Conservation (phyloP, 2,329 filamentous ascomycete genomes). For the Colletotrichum sublineola region DNA sequence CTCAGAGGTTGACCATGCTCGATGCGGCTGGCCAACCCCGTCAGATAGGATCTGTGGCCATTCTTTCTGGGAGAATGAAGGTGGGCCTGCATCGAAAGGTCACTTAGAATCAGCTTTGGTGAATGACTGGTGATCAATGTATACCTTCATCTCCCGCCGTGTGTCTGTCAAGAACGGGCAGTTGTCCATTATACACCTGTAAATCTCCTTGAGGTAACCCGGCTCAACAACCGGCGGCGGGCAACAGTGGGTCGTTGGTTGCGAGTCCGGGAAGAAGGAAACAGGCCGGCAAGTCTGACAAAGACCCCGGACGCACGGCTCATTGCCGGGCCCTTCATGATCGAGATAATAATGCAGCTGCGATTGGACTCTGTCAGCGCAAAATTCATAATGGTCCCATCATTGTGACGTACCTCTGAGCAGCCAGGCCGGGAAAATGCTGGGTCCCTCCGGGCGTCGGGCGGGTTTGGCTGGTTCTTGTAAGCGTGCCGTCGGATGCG, state of each 20-base stretch:
- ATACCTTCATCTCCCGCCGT: slow-evolving; percentile 39
- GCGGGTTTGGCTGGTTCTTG: slow-evolving; percentile 26
- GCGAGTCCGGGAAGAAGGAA: slow-evolving; percentile 35
- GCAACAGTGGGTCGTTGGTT: slow-evolving; percentile 38
- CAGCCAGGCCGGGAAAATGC: slow-evolving; percentile 36
- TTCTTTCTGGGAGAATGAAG: slow-evolving; percentile 38
- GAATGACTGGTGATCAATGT: neutral
- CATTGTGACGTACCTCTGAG: slow-evolving; percentile 31
- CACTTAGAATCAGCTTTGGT: neutral
- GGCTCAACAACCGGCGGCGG: slow-evolving; percentile 32
- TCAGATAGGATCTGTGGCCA: slow-evolving; percentile 36
- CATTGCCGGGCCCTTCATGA: slow-evolving; percentile 34
- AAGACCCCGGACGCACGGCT: slow-evolving; percentile 40
- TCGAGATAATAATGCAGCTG: slow-evolving; percentile 42
- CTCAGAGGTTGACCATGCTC: slow-evolving; percentile 32
- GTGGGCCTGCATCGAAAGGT: slow-evolving; percentile 24
- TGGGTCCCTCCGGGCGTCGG: slow-evolving; percentile 27
- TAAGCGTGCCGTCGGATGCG: slow-evolving; percentile 11
- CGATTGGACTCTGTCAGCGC: slow-evolving; percentile 21
- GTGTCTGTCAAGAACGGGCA: slow-evolving; percentile 38
- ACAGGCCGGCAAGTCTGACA: slow-evolving; percentile 35
- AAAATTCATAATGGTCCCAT: neutral
- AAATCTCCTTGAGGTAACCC: slow-evolving; percentile 41
- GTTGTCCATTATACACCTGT: slow-evolving; percentile 41
- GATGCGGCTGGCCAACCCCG: slow-evolving; percentile 26